A percentile compares a stretch with the other conserved stretches of the same genome.
Evolutionary conservation across 2,329 filamentous ascomycete genomes (phyloP).

Genomic region (Cordyceps fumosorosea): DNA sequence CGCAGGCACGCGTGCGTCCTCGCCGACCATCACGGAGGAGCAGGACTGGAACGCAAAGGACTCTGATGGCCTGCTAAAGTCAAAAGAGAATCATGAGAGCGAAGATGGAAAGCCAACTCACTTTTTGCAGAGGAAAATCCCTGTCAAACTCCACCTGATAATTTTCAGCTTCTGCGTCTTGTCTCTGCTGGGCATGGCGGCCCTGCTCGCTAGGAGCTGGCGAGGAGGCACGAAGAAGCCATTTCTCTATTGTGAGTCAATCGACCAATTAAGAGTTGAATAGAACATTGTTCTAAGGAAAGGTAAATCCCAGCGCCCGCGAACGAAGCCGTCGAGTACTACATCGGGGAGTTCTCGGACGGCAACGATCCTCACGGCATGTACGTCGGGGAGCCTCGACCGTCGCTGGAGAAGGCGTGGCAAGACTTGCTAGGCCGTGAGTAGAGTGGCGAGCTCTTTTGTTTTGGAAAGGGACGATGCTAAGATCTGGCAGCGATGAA

Average conservation of each 20-base stretch:
- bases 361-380: slow-evolving; percentile 6
- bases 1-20: background rate
- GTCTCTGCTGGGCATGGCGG: background rate
- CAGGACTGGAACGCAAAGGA: slow-evolving; percentile 4
- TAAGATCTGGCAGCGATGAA: slow-evolving; percentile 2
- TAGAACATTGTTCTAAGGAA: background rate
- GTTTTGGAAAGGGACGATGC: background rate
- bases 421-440: slow-evolving; percentile 7
- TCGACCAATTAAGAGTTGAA: too few relatives aligned
- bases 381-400: slow-evolving; percentile 11
- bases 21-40: slow-evolving; percentile 5
- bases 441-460: background rate
- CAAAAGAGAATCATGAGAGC: background rate
- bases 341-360: slow-evolving; percentile 6
- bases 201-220: background rate
- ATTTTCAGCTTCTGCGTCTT: slow-evolving; percentile 9
- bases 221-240: background rate
- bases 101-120: background rate
- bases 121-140: background rate
- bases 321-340: slow-evolving; percentile 8
- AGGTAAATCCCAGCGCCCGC: slow-evolving; percentile 1
- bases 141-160: background rate
- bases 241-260: slow-evolving; percentile 5
- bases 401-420: slow-evolving; percentile 11
- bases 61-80: background rate